Base-by-base conservation (phyloP, 345 rosid species). In the Acer negundo region DNA sequence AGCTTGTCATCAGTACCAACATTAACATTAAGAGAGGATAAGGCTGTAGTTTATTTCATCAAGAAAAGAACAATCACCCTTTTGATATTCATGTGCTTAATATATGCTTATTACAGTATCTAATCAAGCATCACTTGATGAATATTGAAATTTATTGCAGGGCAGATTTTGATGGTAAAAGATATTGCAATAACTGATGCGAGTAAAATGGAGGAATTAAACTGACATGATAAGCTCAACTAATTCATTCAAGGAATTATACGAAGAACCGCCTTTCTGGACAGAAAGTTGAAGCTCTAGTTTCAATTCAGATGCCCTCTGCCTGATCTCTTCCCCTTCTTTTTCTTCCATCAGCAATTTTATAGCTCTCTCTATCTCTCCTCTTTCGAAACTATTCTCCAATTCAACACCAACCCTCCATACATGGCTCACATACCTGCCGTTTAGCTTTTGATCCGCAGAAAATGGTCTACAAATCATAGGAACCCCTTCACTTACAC, bases 231-330 rank as follows among this genome's bases (percentile, higher is more conserved):
- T 63, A 10, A 44, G 40, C 13, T 75, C 76, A 2, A 72, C 74
- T 58, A 85, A 44, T n/a, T 78, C 59, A 49, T 78, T 53, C 69
- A 85, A 49, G 6, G 72, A 75, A 75, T 42, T 35, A 47, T 35
- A 2, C 0, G 82, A 80, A 3, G 82, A 69, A 49, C 85, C 81
- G 7, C 78, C 74, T 6, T 23, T n/a, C 38, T 6, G 24, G 3
- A 44, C n/a, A 16, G 77, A 62, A 5, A 4, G 31, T 15, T 82
- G 70, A 0, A 24, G 67, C 11, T 77, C 65, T 16, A 23, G 26
- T 79, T 76, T 80, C 22, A 85, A 42, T 9, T 76, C 73, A 40
- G 20, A 1, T 1, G 69, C 77, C n/a, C 49, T 76, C n/a, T 67
- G 42, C 53, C 77, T 76, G 22, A 76, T 59, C 19, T 12, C 77